Percentiles rank a stretch among this genome's conserved stretches.
phyloP scores from a whole-genome alignment of 345 rosid genomes.

The Psidium friedrichsthalianum region DNA sequence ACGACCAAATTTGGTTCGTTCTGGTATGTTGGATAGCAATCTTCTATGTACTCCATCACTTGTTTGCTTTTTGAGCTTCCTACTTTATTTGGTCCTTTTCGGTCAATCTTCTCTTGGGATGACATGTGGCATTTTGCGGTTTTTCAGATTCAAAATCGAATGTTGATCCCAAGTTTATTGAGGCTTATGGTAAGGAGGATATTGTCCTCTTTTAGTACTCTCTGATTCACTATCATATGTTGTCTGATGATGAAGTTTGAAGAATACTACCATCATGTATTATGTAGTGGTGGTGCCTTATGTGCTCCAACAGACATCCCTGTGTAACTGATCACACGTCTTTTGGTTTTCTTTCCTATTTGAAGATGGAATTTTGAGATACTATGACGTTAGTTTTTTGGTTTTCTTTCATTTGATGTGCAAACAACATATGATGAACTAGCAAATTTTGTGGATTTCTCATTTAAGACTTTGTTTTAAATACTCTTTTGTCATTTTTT shows the following conservation, averaged over 20 bases:
- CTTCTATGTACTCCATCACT: neutral
- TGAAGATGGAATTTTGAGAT: neutral
- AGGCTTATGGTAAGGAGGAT: slow-evolving; percentile 59
- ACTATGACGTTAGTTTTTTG: neutral
- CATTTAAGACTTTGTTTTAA: neutral
- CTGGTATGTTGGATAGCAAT: slow-evolving; percentile 20
- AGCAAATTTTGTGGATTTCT: neutral
- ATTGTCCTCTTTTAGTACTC: neutral
- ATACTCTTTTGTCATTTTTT: neutral
- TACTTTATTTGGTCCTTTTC: neutral
- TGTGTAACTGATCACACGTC: neutral
- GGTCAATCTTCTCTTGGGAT: neutral
- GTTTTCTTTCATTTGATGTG: neutral
- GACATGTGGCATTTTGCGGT: neutral
- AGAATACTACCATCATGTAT: neutral
- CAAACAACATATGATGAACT: neutral
- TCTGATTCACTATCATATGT: neutral
- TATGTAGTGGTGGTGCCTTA: neutral
- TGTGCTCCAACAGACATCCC: neutral
- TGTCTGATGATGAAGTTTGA: neutral
- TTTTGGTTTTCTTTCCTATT: neutral
- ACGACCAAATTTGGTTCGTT: slow-evolving; percentile 42
- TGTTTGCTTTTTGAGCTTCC: neutral
- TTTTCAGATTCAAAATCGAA: slow-evolving; percentile 49
- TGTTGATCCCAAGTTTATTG: slow-evolving; percentile 56